Conservation (phyloP, 345 rosid genomes). For the Crucihimalaya himalaica region DNA sequence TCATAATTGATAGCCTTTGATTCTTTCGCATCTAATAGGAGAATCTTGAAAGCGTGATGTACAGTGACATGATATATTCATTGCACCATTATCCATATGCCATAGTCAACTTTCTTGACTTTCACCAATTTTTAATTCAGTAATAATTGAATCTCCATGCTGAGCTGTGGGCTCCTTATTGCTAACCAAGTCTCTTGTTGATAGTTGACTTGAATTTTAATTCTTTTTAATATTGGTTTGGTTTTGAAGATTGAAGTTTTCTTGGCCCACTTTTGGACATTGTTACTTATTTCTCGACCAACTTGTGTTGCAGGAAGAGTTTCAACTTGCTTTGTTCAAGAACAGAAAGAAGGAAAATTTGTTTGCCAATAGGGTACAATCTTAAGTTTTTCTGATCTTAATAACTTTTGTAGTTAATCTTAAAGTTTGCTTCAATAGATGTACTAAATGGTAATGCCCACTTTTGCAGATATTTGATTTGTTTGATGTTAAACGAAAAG, state of each 20-base stretch:
- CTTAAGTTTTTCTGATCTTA: not conserved
- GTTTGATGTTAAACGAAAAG: conserved; percentile 88
- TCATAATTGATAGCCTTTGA: not conserved
- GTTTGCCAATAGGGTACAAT: conserved; percentile 88
- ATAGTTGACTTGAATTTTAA: conserved; percentile 35
- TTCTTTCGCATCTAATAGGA: conserved; percentile 1
- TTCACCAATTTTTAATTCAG: conserved; percentile 24
- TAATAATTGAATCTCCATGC: conserved; percentile 32
- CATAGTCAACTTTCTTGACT: conserved; percentile 36
- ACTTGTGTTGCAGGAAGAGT: conserved; percentile 78
- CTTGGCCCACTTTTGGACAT: conserved; percentile 38
- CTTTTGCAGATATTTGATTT: conserved; percentile 62
- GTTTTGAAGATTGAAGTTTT: conserved; percentile 16
- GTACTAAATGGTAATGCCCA: not conserved
- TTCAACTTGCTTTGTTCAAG: conserved; percentile 91
- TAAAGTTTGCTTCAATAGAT: not conserved
- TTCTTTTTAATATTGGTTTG: not conserved
- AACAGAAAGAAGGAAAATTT: conserved; percentile 91
- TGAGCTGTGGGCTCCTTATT: conserved; percentile 38
- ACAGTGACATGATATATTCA: conserved; percentile 21
- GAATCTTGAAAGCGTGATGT: conserved; percentile 33
- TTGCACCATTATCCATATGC: conserved; percentile 12
- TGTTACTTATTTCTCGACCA: conserved; percentile 34
- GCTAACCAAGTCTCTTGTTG: conserved; percentile 24
- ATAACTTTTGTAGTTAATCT: not conserved